Percentiles rank a stretch among this genome's conserved stretches.
Conservation (phyloP, 2,329 filamentous ascomycete genomes). For the Aspergillus sclerotialis region DNA sequence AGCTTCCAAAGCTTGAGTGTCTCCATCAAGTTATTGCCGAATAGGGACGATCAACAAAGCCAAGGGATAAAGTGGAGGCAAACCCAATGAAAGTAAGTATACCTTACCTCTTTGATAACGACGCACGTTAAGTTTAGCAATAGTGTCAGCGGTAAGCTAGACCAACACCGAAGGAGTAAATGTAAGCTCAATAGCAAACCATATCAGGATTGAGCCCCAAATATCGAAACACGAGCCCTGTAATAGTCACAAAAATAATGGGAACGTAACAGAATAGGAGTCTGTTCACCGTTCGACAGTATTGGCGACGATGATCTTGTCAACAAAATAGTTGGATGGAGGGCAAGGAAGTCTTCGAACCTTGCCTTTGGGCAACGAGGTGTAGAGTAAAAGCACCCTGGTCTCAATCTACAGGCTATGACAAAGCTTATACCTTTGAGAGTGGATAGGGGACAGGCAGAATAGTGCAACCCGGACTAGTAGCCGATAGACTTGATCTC, state of each 20-base stretch:
- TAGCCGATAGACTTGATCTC: slow-evolving; percentile 31
- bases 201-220: too few species aligned
- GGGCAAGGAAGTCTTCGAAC: not conserved
- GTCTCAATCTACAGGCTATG: slow-evolving; percentile 10
- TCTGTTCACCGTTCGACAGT: too few species aligned
- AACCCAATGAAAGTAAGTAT: slow-evolving; percentile 3
- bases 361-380: not conserved
- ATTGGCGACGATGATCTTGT: too few species aligned
- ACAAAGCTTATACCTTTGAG: slow-evolving; percentile 15
- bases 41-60: slow-evolving; percentile 33
- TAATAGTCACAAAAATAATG: too few species aligned
- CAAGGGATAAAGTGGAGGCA: slow-evolving; percentile 21
- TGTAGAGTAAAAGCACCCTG: not conserved
- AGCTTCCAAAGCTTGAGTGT: slow-evolving; percentile 26
- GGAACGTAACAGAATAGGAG: too few species aligned
- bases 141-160: slow-evolving; percentile 8
- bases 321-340: not conserved
- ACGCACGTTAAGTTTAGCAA: slow-evolving; percentile 3
- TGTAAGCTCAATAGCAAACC: too few species aligned
- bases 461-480: slow-evolving; percentile 25
- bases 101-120: slow-evolving; percentile 13
- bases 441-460: slow-evolving; percentile 23
- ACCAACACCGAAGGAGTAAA: slow-evolving; percentile 5
- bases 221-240: too few species aligned
- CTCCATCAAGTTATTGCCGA: slow-evolving; percentile 23